These are phyloP conservation scores for Aureobasidium sp. DNA, from an alignment of 2,329 filamentous ascomycete species.

Conservation along the genomic window DNA sequence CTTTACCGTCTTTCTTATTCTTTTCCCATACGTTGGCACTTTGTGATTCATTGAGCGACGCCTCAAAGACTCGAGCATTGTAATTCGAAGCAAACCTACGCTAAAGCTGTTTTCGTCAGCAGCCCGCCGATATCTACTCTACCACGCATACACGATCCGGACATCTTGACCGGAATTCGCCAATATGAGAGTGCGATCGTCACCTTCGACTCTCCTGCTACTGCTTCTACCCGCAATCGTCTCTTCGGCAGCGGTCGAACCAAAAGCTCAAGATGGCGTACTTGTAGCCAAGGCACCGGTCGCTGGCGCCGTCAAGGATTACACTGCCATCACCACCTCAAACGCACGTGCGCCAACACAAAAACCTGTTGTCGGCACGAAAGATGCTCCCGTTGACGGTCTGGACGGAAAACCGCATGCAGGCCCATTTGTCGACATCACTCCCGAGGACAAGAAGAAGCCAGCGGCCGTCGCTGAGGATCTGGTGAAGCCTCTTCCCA, in stretches of 20 bases:
- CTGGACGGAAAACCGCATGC: slow-evolving; percentile 89
- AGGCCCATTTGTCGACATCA: slow-evolving; percentile 66
- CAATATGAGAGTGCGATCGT: slow-evolving; percentile 50
- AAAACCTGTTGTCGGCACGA: slow-evolving; percentile 46
- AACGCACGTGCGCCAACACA: slow-evolving; percentile 6
- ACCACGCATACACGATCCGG: slow-evolving; percentile 1
- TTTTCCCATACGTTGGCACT: neutral
- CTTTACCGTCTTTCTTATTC: neutral
- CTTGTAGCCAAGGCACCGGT: slow-evolving; percentile 22
- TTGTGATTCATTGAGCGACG: slow-evolving; percentile 18
- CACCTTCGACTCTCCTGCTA: slow-evolving; percentile 49
- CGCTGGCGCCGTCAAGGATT: slow-evolving; percentile 25
- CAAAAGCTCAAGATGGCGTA: slow-evolving; percentile 10
- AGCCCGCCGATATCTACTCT: slow-evolving; percentile 2
- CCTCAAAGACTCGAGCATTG: slow-evolving; percentile 19
- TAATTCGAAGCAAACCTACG: neutral
- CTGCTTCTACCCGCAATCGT: slow-evolving; percentile 54
- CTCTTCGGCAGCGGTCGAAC: slow-evolving; percentile 33
- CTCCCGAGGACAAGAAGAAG: slow-evolving; percentile 26
- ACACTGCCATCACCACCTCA: slow-evolving; percentile 19
- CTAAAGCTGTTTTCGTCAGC: slow-evolving; percentile 12
- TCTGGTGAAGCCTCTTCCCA: slow-evolving; percentile 27
- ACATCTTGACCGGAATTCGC: neutral
- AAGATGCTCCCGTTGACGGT: slow-evolving; percentile 84
- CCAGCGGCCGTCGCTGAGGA: slow-evolving; percentile 17